Evolutionary conservation across 2,329 filamentous ascomycete species (phyloP), one percentile per base, ranked within the genome.

Genomic region (Juglanconis oblonga): DNA sequence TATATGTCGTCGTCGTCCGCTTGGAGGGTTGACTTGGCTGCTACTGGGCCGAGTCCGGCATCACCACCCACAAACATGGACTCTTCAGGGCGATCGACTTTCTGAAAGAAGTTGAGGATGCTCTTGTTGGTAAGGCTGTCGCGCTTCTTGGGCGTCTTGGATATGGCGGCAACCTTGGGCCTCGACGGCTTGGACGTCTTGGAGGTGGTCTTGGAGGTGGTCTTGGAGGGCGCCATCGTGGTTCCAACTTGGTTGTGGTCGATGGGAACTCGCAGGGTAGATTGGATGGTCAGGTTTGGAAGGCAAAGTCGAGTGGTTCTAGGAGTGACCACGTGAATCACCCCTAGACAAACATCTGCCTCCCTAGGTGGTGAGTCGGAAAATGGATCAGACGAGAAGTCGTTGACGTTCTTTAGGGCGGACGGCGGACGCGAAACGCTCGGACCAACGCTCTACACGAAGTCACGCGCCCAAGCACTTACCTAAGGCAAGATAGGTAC

Each of bases 31-130:
- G 55, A n/a, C 29, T 51, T 29, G 31, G 56, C 31, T 47, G 54
- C 42, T 44, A 55, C 40, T n/a, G 62, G 58, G 11, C 58, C n/a
- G 8, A 66, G 67, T 1, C 66, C 55, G 3, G 64, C 48, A 14
- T 68, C 64, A n/a, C 71, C 63, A 6, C 60, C 63, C 0, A 79
- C 72, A 65, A 90, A 89, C 9, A 89, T 79, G 24, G 79, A 77
- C 58, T 86, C 77, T 63, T 88, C 80, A 59, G 81, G 76, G 55
- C 83, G 81, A 44, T 85, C 81, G 0, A 84, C 79, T 69, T 91
- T 92, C 68, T 89, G 87, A 70, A 92, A 92, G 72, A 91, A 92
- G 64, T 75, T 91, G 13, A 91, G 74, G 36, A 92, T 91, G 64
- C 87, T 91, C 6, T 80, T 78, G 67, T 90, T 91, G 77, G 75